Evolutionary conservation across 257 asterid genomes (phyloP).

Genomic region (Penstemon newberryi): DNA sequence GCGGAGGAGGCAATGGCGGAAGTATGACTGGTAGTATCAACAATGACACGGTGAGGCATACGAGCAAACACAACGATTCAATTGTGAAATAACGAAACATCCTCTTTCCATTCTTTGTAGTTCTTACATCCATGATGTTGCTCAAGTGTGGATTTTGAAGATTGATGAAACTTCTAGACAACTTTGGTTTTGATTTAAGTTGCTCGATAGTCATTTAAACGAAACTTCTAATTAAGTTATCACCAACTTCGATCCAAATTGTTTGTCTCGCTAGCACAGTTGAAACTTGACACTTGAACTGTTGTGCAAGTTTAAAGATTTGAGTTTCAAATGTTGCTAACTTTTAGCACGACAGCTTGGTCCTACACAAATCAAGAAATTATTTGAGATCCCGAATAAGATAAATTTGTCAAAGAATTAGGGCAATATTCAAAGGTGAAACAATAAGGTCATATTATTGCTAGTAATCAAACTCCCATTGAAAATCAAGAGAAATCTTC

Average conservation of each 20-base stretch:
- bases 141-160: conserved; percentile 33
- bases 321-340: not conserved
- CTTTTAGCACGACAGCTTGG: not conserved
- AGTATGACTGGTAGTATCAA: conserved; percentile 64
- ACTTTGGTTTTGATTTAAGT: conserved; percentile 20
- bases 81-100: conserved; percentile 49
- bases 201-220: conserved; percentile 22
- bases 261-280: not conserved
- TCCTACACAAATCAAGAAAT: not conserved
- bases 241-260: not conserved
- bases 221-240: not conserved
- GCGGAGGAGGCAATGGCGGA: conserved; percentile 87
- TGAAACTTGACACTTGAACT: not conserved
- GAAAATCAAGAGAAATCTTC: not conserved
- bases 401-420: no score
- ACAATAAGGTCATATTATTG: conserved; percentile 16
- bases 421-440: conserved; percentile 4
- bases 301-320: not conserved
- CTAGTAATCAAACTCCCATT: conserved; percentile 29
- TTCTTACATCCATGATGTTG: conserved; percentile 39
- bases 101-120: conserved; percentile 24
- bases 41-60: conserved; percentile 58
- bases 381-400: not conserved
- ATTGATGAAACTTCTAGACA: conserved; percentile 23
- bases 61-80: conserved; percentile 53